phyloP scores from a whole-genome alignment of 352 stramenopile genomes.

The Pythium biforme region DNA sequence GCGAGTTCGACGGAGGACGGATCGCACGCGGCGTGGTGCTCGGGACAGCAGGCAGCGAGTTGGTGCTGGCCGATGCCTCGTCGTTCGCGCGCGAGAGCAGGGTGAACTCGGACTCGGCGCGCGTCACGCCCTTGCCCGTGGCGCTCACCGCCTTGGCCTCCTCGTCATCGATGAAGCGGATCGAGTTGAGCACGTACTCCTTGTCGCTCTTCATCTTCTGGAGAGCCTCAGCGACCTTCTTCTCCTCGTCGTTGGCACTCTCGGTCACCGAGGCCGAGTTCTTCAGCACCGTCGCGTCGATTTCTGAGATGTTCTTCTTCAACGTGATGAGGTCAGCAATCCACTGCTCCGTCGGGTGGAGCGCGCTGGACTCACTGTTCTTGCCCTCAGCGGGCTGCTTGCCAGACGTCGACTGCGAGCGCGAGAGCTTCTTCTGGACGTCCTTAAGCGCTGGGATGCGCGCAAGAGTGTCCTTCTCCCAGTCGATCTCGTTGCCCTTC shows the following conservation, averaged over 20 bases:
- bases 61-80: slow-evolving; percentile 14
- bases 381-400: slow-evolving; percentile 44
- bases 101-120: slow-evolving; percentile 53
- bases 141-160: slow-evolving; percentile 85
- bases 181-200: slow-evolving; percentile 88
- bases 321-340: slow-evolving; percentile 85
- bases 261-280: slow-evolving; percentile 56
- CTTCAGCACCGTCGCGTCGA: slow-evolving; percentile 68
- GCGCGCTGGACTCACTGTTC: slow-evolving; percentile 44
- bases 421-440: slow-evolving; percentile 78
- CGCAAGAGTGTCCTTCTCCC: slow-evolving; percentile 81
- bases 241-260: slow-evolving; percentile 57
- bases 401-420: slow-evolving; percentile 38
- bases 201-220: slow-evolving; percentile 89
- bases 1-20: slow-evolving; percentile 16
- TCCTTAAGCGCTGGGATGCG: slow-evolving; percentile 85
- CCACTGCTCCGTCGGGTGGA: slow-evolving; percentile 85
- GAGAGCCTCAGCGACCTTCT: slow-evolving; percentile 56
- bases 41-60: slow-evolving; percentile 9
- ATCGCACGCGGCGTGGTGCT: slow-evolving; percentile 26
- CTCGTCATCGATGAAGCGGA: slow-evolving; percentile 88
- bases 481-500: slow-evolving; percentile 86
- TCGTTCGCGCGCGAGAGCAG: slow-evolving; percentile 34
- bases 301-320: slow-evolving; percentile 85
- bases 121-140: slow-evolving; percentile 64